Conservation (phyloP, 1,139 yeast genomes). For the Scheffersomyces stambukii region DNA sequence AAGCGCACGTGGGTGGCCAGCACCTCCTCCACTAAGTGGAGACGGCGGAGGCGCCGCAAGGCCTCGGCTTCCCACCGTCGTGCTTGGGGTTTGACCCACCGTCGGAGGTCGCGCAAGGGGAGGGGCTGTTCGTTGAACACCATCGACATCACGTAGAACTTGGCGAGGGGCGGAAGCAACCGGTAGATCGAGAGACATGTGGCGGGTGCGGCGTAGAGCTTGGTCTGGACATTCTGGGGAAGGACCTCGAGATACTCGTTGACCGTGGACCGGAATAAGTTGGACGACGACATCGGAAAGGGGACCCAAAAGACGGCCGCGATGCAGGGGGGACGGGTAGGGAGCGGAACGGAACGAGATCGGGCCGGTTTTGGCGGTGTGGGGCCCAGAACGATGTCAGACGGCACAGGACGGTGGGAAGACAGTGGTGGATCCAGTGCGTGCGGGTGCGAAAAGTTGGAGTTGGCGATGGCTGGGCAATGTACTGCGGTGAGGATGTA, state of each 20-base stretch:
- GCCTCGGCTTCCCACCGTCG: constrained; percentile 68
- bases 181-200: constrained; percentile 91
- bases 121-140: constrained; percentile 76
- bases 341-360: no score
- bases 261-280: constrained; percentile 67
- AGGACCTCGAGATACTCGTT: constrained; percentile 86
- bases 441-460: no score
- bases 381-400: no score
- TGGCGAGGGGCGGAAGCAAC: constrained; percentile 82
- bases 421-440: no score
- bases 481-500: background rate
- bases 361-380: no score
- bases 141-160: constrained; percentile 84
- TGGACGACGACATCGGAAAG: constrained; percentile 25
- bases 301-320: background rate
- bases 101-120: constrained; percentile 61
- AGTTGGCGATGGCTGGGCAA: no score
- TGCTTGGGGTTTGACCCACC: constrained; percentile 66
- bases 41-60: constrained; percentile 65
- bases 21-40: constrained; percentile 65
- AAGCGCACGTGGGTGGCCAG: constrained; percentile 54
- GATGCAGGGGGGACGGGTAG: no score
- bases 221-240: constrained; percentile 76
- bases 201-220: constrained; percentile 78
- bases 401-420: no score